These are phyloP conservation scores for Gossypium lobatum DNA, from an alignment of 441 rosid species.

Conservation along the genomic window DNA sequence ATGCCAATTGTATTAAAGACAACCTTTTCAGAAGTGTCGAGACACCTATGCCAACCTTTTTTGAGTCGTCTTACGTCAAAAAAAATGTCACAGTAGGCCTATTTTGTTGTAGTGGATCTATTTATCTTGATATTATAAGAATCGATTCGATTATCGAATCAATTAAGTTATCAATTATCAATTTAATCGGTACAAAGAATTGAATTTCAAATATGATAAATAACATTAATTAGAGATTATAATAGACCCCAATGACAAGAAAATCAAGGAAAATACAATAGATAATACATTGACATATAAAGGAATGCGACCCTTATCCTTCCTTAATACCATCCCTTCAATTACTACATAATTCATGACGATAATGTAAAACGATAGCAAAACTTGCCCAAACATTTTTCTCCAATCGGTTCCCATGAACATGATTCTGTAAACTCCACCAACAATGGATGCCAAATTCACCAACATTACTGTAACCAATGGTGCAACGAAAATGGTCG, in stretches of 20 bases:
- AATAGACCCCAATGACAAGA: background rate
- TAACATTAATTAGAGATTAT: background rate
- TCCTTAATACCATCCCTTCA: slow-evolving; percentile 33
- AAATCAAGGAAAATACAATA: background rate
- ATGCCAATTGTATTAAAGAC: too few relatives aligned
- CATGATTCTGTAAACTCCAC: slow-evolving; percentile 21
- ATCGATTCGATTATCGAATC: too few relatives aligned
- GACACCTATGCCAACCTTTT: too few relatives aligned
- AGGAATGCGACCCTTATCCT: slow-evolving; percentile 36
- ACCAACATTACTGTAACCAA: slow-evolving; percentile 20
- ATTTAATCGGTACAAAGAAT: too few relatives aligned
- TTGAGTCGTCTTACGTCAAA: too few relatives aligned
- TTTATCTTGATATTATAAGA: too few relatives aligned
- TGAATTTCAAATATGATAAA: too few relatives aligned
- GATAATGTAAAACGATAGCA: slow-evolving; percentile 27
- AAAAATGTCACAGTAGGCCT: too few relatives aligned
- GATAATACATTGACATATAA: slow-evolving; percentile 15
- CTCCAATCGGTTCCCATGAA: slow-evolving; percentile 16
- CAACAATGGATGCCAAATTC: slow-evolving; percentile 20
- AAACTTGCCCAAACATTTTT: slow-evolving; percentile 20
- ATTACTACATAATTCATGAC: slow-evolving; percentile 22
- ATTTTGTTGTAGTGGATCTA: too few relatives aligned
- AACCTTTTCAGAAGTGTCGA: too few relatives aligned
- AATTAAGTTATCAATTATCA: too few relatives aligned
- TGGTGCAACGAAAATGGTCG: slow-evolving; percentile 26